Base-by-base conservation (phyloP, 208 protist species). In the Trypanosoma cruzi region DNA sequence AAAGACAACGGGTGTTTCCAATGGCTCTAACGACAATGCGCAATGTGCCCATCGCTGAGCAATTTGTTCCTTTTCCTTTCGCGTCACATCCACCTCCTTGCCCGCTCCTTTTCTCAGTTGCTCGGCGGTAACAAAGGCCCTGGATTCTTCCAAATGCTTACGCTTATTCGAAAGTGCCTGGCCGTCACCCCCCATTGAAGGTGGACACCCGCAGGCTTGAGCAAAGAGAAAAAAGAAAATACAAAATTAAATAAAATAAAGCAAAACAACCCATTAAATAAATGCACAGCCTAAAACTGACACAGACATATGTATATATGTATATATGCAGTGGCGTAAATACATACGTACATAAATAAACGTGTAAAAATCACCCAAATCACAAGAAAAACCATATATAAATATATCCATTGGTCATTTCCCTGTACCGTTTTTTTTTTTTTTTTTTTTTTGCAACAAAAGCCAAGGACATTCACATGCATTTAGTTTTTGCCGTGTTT, bases 131-230 rank as follows among this genome's bases (percentile, higher is more conserved):
- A 79, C 52, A 68, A 86, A 95, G 20, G 70, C 68, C 34, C 68
- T 80, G 8, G 77, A 75, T 40, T 84, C 84, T 16, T 83, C 71
- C 1, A 95, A 67, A 29, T 93, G 64, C 26, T 61, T 84, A 11
- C 86, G 77, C 49, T 93, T 95, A 68, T 95, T 95, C n/a, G 75
- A 57, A 53, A 93, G 64, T 18, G 85, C 82, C 50, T 95, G 89
- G 0, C 89, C 89, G 77, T 95, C 89, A 10, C 89, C 89, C 44
- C 89, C 89, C 89, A 95, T 73, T 66, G 31, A 48, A 0, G 28
- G 34, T 4, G 18, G 49, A 57, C 32, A 29, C n/a, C n/a, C n/a
- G n/a, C n/a, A n/a, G n/a, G n/a, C n/a, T 54, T 28, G 28, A 57
- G 49, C 24, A 68, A 13, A 61, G 49, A 49, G 28, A 56, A 10